phyloP scores from a whole-genome alignment of 1,284 basidiomycete species.

The Austroboletus novae-zelandiae region DNA sequence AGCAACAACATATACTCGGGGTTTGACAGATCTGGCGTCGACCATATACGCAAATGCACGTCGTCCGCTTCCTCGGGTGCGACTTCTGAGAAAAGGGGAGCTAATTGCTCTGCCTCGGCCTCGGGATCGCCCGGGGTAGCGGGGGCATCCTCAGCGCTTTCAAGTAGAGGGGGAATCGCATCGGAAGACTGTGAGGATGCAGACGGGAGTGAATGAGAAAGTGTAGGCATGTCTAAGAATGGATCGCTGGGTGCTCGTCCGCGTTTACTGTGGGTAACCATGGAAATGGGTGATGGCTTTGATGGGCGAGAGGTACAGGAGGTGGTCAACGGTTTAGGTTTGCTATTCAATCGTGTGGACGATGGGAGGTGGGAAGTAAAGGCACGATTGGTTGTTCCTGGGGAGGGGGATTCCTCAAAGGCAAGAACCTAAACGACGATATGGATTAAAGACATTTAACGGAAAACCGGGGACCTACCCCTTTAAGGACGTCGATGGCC shows the following conservation, averaged over 20 bases:
- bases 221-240: constrained; percentile 66
- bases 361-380: constrained; percentile 37
- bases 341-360: constrained; percentile 49
- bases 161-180: constrained; percentile 33
- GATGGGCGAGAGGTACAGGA: constrained; percentile 30
- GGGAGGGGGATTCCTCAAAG: constrained; percentile 60
- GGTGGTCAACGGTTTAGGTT: constrained; percentile 52
- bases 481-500: constrained; percentile 78
- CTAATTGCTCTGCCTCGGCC: constrained; percentile 36
- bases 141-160: constrained; percentile 41
- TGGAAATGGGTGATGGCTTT: constrained; percentile 38
- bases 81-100: constrained; percentile 35
- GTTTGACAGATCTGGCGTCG: constrained; percentile 64
- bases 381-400: constrained; percentile 37
- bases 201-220: constrained; percentile 49
- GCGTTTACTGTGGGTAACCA: constrained; percentile 52
- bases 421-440: constrained; percentile 49
- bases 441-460: constrained; percentile 12
- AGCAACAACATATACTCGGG: constrained; percentile 62
- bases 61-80: constrained; percentile 48
- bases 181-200: constrained; percentile 54
- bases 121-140: constrained; percentile 26
- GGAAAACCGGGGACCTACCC: constrained; percentile 47
- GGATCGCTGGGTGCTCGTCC: constrained; percentile 74
- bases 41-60: constrained; percentile 65